Base-by-base conservation (phyloP, 768 basidiomycete species). In the Boletus speciosus region DNA sequence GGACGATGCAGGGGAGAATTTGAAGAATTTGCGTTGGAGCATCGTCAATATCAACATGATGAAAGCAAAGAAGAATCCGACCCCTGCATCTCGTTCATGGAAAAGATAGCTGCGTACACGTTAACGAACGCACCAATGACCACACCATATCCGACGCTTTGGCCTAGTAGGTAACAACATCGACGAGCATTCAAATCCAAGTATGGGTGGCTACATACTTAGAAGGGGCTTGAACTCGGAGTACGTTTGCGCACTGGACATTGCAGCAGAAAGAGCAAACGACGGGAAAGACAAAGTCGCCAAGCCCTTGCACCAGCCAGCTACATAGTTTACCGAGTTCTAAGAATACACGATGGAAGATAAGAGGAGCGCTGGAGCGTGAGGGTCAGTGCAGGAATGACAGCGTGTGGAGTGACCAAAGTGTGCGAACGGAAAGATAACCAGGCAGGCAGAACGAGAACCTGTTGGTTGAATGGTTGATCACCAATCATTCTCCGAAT, bases 11-110 rank as follows among this genome's bases (percentile, higher is more conserved):
- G 77, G 78, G 3, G 78, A 79, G 46, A 71, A 75, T 49, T 71
- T 67, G 21, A 76, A 77, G 58, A 77, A 80, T 59, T 74, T 76
- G 12, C 71, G 61, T 75, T 79, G 79, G 5, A 81, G 63, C 16
- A 66, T 61, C 1, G 79, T 79, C 55, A 79, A 62, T 25, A 74
- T 59, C 5, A 79, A 64, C 78, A 78, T 80, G 40, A 80, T 40
- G 31, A 72, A 67, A 0, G 78, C 77, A 49, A 80, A 79, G 67
- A 79, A 78, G 62, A 79, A 78, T 0, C 78, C 79, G 41, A 79
- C 76, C 36, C 79, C 78, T 77, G 36, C 31, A 42, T 9, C 23
- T 52, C 8, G 9, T 31, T 56, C 25, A 45, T 27, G 32, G 31
- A 8, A 16, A 42, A 34, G 35, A 6, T 16, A 11, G 11, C 37